Conservation (phyloP, 345 rosid genomes). For the Erodium maritimum region DNA sequence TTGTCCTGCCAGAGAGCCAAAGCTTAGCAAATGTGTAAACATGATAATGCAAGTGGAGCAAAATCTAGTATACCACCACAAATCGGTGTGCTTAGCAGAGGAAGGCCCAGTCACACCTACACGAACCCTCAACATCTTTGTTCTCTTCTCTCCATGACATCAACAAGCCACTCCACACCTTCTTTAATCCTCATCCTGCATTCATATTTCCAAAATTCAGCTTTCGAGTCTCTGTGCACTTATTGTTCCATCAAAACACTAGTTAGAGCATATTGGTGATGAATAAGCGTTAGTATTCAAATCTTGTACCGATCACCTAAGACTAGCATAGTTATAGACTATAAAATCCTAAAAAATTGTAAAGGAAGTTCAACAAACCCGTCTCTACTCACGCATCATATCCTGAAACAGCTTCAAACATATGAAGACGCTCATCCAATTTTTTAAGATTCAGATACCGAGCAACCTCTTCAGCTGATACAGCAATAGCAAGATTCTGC, state of each 20-base stretch:
- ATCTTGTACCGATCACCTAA: no score
- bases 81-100: constrained; percentile 17
- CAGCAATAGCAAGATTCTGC: constrained; percentile 91
- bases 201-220: constrained; percentile 4
- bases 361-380: background rate
- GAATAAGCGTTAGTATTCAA: no score
- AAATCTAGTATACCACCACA: constrained; percentile 2
- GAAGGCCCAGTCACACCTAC: constrained; percentile 33
- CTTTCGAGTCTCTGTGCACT: background rate
- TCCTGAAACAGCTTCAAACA: constrained; percentile 89
- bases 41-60: constrained; percentile 10
- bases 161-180: constrained; percentile 81
- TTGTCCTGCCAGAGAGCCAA: no score
- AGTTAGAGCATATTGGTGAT: background rate
- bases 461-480: constrained; percentile 72
- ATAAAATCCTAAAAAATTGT: no score
- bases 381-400: constrained; percentile 63
- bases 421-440: constrained; percentile 80
- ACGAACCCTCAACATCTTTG: constrained; percentile 68
- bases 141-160: constrained; percentile 94
- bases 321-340: no score
- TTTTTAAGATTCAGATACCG: constrained; percentile 84
- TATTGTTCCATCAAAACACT: background rate
- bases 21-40: no score
- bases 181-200: constrained; percentile 81